Evolutionary conservation across 2,329 filamentous ascomycete species (phyloP), one percentile per base, ranked within the genome.

Genomic region (Fusarium pseudonygamai): DNA sequence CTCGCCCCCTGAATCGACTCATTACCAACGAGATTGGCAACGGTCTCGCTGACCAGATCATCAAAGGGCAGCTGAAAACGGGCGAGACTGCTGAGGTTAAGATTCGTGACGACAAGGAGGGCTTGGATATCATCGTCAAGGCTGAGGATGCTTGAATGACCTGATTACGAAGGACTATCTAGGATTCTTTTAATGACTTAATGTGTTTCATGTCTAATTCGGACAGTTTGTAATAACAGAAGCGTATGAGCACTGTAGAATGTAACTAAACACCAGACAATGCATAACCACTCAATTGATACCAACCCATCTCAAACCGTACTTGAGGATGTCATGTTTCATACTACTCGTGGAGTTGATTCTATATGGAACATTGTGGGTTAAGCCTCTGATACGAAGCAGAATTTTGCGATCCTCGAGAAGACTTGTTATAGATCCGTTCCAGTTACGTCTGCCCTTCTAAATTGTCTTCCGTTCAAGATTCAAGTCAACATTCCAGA

Each of bases 1-100:
- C 96, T 13, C 88, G 96, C 12, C 96, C 96, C 34, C 86, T 98
- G 37, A 98, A 98, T 82, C 88, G 96, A 42, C 88, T 98, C 59
- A 98, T 98, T 74, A 90, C 93, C 28, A 97, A 93, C 78, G 91
- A 98, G 83, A 94, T 99, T 74, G 92, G 93, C 67, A 98, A 98
- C 81, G 88, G 90, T 7, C 87, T 98, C 43, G 96, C 96, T 1
- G 95, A 97, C 79, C 93, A 92, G 84, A 97, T 99, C 77, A 98
- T 98, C 77, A 88, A 93, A 61, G 96, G 96, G 26, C 86, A 94
- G 81, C 83, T 98, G 67, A 93, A 91, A 82, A 89, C 86, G 65
- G 95, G 94, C 2, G 91, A 97, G 78, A 88, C 84, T 6, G 96
- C 93, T 9, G 87, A 87, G 66, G 93, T 97, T 18, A 85, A 84